Evolutionary conservation across 2,329 filamentous ascomycete species (phyloP), one percentile per base, ranked within the genome.

Genomic region (Epicoccum nigrum): DNA sequence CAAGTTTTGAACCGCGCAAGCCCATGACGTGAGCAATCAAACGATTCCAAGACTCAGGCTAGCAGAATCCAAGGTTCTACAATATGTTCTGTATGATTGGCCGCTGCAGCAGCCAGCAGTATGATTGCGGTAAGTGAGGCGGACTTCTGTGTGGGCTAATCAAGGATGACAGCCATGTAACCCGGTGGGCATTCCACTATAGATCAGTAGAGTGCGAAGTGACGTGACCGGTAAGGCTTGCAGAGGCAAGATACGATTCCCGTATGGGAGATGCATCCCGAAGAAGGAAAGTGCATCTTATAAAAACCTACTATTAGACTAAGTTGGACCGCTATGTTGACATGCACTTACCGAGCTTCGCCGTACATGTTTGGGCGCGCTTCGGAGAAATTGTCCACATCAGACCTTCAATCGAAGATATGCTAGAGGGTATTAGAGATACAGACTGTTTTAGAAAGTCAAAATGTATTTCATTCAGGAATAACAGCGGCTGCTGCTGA

Each of bases 261-360:
- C 51, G 48, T 44, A 40, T 54, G 45, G 37, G 17, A 37, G 16
- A 13, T 30, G 16, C 35, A 49, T 44, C 39, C 40, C 27, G 19
- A 48, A 48, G 45, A 32, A 35, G 49, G 34, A 25, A 21, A 9
- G 15, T 6, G 28, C 13, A 9, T 35, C 43, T 16, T 27, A 47
- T 47, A 21, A 7, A n/a, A 32, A 33, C 17, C 16, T 47, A 15
- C n/a, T 3, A 7, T 21, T 19, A 39, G 33, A 47, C 43, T 27
- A 44, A 34, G 23, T 16, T 2, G 43, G 49, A 43, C 27, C 27
- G 38, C 13, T 17, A 6, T 43, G 2, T 23, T 16, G 21, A 39
- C 17, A 25, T 20, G 12, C 12, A 31, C 7, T 39, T 45, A 40
- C 44, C 45, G 51, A 54, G 51, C 45, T 54, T 54, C 45, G 35